phyloP scores from a whole-genome alignment of 305 asterid species.

The Fraxinus latifolia region DNA sequence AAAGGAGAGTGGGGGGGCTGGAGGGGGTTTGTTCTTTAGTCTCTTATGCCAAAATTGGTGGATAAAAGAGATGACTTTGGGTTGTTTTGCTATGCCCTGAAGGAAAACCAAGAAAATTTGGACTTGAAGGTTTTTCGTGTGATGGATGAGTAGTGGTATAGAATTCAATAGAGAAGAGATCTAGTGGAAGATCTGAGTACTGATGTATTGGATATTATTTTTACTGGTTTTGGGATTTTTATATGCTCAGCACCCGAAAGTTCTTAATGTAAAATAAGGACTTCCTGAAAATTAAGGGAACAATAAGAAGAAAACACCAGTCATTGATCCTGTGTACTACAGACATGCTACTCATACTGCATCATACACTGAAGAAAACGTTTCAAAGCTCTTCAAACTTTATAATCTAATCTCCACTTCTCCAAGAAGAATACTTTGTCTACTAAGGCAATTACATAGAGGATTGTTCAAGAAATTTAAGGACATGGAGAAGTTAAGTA shows the following conservation, averaged over 20 bases:
- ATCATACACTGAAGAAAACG: not conserved
- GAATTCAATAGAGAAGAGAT: not conserved
- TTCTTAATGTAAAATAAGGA: not conserved
- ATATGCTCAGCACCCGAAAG: not conserved
- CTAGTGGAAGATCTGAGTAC: not conserved
- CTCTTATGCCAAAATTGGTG: not conserved
- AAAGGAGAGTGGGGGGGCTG: not conserved
- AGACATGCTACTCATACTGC: not conserved
- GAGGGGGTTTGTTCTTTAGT: constrained; percentile 1
- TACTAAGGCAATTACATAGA: not conserved
- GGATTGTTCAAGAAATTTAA: not conserved
- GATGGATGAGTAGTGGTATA: not conserved
- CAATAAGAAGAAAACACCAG: not conserved
- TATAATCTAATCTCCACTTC: not conserved
- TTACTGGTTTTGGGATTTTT: not conserved
- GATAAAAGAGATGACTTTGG: not conserved
- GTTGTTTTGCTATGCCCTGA: not conserved
- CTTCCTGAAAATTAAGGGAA: not conserved
- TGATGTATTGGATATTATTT: not conserved
- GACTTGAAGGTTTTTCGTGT: not conserved
- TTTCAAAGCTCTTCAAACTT: not conserved
- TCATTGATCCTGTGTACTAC: not conserved
- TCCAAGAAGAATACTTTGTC: not conserved
- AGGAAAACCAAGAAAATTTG: not conserved
- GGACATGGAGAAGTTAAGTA: not conserved